Percentiles rank a stretch among this genome's conserved stretches.
Conservation (phyloP, 208 protist species). For the Leishmania guyanensis region DNA sequence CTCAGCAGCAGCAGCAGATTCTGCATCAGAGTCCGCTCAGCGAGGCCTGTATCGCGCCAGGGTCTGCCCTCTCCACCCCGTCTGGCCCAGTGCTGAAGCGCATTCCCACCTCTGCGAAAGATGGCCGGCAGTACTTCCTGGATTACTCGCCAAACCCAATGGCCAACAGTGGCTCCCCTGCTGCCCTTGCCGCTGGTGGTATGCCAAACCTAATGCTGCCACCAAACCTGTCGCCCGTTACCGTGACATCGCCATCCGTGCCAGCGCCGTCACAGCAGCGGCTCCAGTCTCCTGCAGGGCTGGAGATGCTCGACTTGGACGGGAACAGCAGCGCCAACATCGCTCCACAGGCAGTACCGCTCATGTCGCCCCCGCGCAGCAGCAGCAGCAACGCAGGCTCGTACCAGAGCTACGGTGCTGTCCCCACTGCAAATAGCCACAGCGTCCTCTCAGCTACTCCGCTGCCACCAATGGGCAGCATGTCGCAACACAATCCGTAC, state of each 20-base stretch:
- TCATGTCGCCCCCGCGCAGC: conserved; percentile 30
- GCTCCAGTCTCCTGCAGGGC: neutral
- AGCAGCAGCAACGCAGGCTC: conserved; percentile 23
- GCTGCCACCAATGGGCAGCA: neutral
- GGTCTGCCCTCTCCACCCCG: conserved; percentile 27
- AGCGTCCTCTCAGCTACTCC: neutral
- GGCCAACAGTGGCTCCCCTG: conserved; percentile 12
- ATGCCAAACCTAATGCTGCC: conserved; percentile 39
- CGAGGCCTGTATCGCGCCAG: conserved; percentile 3
- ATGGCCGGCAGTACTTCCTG: conserved; percentile 41
- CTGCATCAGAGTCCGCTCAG: conserved; percentile 9
- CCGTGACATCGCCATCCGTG: conserved; percentile 10
- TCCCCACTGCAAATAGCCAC: neutral
- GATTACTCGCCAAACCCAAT: conserved; percentile 31
- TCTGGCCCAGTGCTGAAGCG: conserved; percentile 32
- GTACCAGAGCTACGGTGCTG: neutral
- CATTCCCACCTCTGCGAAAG: conserved; percentile 34
- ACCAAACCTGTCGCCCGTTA: conserved; percentile 23
- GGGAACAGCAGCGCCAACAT: conserved; percentile 12
- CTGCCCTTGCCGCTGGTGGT: neutral
- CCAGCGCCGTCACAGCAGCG: conserved; percentile 7
- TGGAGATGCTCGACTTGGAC: conserved; percentile 13
- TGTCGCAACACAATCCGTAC: conserved; percentile 27
- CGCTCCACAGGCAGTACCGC: conserved; percentile 21
- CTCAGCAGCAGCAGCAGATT: conserved; percentile 18